A percentile compares a stretch with the other conserved stretches of the same genome.
Conservation (phyloP, 371 early-diverging fungal species). For the Coemansia sp. region DNA sequence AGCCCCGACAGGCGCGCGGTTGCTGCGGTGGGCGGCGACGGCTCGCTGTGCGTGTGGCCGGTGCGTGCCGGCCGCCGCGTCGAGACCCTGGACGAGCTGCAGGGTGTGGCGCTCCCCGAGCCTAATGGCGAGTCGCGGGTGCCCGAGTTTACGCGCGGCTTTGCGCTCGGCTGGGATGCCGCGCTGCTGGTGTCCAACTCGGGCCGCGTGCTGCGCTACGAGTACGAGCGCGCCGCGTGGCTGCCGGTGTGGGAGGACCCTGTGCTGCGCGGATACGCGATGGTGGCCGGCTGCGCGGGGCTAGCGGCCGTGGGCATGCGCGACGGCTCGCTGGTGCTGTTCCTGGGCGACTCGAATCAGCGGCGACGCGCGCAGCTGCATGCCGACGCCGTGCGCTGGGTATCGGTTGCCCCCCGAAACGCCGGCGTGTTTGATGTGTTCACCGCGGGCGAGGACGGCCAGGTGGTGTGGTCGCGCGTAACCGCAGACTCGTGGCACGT, state of each 20-base stretch:
- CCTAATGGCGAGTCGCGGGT: background rate
- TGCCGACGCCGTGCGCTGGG: background rate
- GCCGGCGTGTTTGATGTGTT: conserved; percentile 15
- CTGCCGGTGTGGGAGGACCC: background rate
- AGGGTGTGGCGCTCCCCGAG: background rate
- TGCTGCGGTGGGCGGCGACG: conserved; percentile 81
- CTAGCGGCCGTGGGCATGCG: conserved; percentile 29
- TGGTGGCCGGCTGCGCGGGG: conserved; percentile 7
- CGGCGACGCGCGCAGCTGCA: background rate
- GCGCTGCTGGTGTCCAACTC: conserved; percentile 16
- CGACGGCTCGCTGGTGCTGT: conserved; percentile 23
- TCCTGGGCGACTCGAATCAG: background rate
- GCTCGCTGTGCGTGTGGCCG: conserved; percentile 75
- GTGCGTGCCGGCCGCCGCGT: conserved; percentile 42
- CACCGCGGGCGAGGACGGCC: conserved; percentile 6
- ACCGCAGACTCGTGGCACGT: background rate
- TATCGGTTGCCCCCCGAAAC: background rate
- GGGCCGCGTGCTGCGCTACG: conserved; percentile 10
- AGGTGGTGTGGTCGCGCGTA: conserved; percentile 17
- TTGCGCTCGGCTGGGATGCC: conserved; percentile 46
- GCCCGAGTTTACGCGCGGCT: conserved; percentile 57
- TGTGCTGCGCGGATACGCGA: conserved; percentile 22
- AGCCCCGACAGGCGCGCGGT: conserved; percentile 56
- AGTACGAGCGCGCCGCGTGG: too few relatives aligned
- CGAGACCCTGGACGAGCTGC: conserved; percentile 7